Percentiles rank a stretch among this genome's conserved stretches.
Conservation (phyloP, 225 moss, liverwort and hornwort species). For the Sphagnum tenellum region DNA sequence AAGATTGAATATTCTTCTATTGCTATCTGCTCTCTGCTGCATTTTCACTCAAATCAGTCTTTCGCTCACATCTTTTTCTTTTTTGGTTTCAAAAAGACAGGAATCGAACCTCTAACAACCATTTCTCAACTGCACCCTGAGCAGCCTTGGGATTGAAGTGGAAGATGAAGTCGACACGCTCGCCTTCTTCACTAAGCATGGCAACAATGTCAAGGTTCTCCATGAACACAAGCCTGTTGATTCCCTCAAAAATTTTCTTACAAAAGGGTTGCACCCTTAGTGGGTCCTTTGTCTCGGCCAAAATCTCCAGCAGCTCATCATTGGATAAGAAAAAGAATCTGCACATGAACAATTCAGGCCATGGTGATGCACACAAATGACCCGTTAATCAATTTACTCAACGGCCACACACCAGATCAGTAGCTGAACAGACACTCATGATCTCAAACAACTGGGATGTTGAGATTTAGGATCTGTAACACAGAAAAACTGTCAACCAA, state of each 20-base stretch:
- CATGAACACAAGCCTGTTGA: slow-evolving; percentile 54
- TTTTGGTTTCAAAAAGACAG: not conserved
- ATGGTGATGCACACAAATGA: too few relatives aligned
- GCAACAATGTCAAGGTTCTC: slow-evolving; percentile 55
- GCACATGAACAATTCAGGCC: not conserved
- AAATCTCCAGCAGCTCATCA: slow-evolving; percentile 67
- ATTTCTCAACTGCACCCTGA: slow-evolving; percentile 62
- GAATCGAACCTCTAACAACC: slow-evolving; percentile 46
- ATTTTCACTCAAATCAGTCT: too few relatives aligned
- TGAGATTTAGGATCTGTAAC: too few relatives aligned
- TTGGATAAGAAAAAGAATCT: slow-evolving; percentile 69
- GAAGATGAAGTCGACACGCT: slow-evolving; percentile 55
- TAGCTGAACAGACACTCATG: too few relatives aligned
- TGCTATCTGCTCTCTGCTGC: too few relatives aligned
- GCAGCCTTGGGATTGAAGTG: slow-evolving; percentile 62
- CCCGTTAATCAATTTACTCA: too few relatives aligned
- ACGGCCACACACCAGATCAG: too few relatives aligned
- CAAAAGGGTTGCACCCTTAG: slow-evolving; percentile 65
- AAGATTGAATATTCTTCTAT: too few relatives aligned
- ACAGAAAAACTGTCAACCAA: too few relatives aligned
- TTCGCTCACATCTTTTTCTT: too few relatives aligned
- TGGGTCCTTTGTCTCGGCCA: slow-evolving; percentile 66
- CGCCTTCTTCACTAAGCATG: slow-evolving; percentile 69
- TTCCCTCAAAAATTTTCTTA: slow-evolving; percentile 69
- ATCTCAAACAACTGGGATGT: too few relatives aligned